Evolutionary conservation across 1,139 yeast species (phyloP).

Genomic region (Komagataea norvegica): DNA sequence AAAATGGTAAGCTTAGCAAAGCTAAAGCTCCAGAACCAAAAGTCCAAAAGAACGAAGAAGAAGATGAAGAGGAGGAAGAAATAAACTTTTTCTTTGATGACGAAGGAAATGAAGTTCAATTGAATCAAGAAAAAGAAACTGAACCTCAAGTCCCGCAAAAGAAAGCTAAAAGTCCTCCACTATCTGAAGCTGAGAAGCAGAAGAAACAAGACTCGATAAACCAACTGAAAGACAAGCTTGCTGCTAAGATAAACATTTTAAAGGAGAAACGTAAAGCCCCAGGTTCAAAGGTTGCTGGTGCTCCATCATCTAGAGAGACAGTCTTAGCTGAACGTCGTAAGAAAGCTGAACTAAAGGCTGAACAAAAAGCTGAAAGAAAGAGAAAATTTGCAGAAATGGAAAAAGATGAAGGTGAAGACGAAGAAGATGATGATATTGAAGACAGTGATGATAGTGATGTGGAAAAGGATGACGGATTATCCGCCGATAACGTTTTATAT

Average conservation of each 20-base stretch:
- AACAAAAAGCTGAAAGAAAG: constrained; percentile 30
- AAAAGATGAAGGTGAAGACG: constrained; percentile 36
- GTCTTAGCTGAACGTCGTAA: constrained; percentile 55
- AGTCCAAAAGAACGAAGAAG: constrained; percentile 3
- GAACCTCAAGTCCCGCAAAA: neutral
- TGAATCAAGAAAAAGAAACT: neutral
- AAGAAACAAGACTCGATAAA: constrained; percentile 42
- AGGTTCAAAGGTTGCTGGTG: constrained; percentile 74
- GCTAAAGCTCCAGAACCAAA: constrained; percentile 1
- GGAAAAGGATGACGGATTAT: constrained; percentile 33
- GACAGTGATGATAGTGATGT: constrained; percentile 36
- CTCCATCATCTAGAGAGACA: constrained; percentile 77
- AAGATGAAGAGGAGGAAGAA: constrained; percentile 30
- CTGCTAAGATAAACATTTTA: constrained; percentile 63
- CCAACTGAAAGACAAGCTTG: constrained; percentile 65
- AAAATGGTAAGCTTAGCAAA: constrained; percentile 4
- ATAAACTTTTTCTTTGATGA: constrained; percentile 65
- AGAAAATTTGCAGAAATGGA: constrained; percentile 38
- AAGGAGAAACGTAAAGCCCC: constrained; percentile 88
- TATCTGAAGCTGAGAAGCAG: constrained; percentile 25
- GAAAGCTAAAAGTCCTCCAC: constrained; percentile 9
- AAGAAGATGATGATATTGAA: constrained; percentile 37
- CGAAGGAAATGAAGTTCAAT: constrained; percentile 57
- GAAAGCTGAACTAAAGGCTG: constrained; percentile 38
- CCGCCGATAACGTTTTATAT: constrained; percentile 49